A percentile compares a stretch with the other conserved stretches of the same genome.
Evolutionary conservation across 2,329 filamentous ascomycete genomes (phyloP).

Genomic region (Pseudocercospora cruenta): DNA sequence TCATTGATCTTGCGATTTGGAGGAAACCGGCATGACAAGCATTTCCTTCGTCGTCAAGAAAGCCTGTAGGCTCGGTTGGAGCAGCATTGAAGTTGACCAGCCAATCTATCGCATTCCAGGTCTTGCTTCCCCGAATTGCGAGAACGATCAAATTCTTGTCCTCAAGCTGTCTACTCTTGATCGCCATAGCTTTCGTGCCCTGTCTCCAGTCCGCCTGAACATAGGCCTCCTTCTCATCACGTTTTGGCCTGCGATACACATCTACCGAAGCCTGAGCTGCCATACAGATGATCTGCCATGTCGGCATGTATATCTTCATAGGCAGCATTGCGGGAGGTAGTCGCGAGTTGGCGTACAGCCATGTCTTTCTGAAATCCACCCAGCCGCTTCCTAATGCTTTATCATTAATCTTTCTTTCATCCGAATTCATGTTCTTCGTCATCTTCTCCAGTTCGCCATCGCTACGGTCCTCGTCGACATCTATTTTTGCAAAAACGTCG

Average conservation of each 20-base stretch:
- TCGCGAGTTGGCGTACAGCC: slow-evolving; percentile 76
- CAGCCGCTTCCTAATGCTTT: slow-evolving; percentile 12
- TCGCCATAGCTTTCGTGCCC: slow-evolving; percentile 83
- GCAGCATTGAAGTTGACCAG: slow-evolving; percentile 75
- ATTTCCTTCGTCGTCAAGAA: slow-evolving; percentile 78
- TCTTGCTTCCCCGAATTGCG: slow-evolving; percentile 76
- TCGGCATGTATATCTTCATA: slow-evolving; percentile 71
- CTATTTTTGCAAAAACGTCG: slow-evolving; percentile 71
- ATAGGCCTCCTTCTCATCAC: slow-evolving; percentile 68
- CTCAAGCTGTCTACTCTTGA: slow-evolving; percentile 79
- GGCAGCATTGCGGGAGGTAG: slow-evolving; percentile 69
- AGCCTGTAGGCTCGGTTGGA: slow-evolving; percentile 67
- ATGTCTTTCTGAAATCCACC: slow-evolving; percentile 62
- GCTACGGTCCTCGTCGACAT: slow-evolving; percentile 58
- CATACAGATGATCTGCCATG: slow-evolving; percentile 75
- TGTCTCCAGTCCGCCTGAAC: slow-evolving; percentile 71
- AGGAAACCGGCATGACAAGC: slow-evolving; percentile 82
- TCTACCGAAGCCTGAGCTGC: slow-evolving; percentile 77
- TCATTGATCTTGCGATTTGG: slow-evolving; percentile 73
- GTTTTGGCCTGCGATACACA: slow-evolving; percentile 69
- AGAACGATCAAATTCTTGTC: slow-evolving; percentile 79
- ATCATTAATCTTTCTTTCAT: neutral
- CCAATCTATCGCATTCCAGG: slow-evolving; percentile 76
- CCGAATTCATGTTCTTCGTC: slow-evolving; percentile 10
- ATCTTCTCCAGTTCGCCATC: slow-evolving; percentile 58